Evolutionary conservation across 2,329 filamentous ascomycete genomes (phyloP).

Genomic region (Fusarium mangiferae): DNA sequence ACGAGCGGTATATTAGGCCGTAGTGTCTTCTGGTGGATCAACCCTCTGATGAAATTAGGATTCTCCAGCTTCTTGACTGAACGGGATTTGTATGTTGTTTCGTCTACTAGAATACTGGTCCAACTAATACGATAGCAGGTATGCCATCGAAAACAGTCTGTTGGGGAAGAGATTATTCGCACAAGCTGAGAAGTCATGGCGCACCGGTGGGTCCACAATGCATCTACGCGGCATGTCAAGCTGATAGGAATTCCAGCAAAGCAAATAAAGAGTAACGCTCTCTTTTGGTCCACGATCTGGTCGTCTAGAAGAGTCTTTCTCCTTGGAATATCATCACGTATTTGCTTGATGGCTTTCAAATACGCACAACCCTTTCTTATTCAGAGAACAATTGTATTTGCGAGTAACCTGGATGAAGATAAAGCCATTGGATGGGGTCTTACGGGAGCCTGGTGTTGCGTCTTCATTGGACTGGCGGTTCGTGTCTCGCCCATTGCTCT

Average conservation of each 20-base stretch:
- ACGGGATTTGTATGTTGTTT: not conserved
- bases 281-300: constrained; percentile 14
- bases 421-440: constrained; percentile 15
- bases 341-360: constrained; percentile 13
- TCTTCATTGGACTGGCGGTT: constrained; percentile 11
- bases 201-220: not conserved
- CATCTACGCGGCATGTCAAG: not conserved
- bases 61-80: constrained; percentile 8
- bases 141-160: not conserved
- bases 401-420: not conserved
- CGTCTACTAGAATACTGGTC: rapidly evolving
- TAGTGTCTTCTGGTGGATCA: constrained; percentile 24
- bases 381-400: not conserved
- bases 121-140: not conserved
- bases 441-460: constrained; percentile 6
- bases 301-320: not conserved
- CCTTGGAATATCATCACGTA: not conserved
- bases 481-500: not conserved
- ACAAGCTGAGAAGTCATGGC: not conserved
- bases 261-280: not conserved
- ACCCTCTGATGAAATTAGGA: constrained; percentile 16
- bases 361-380: constrained; percentile 17
- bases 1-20: constrained; percentile 15
- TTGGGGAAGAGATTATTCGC: not conserved
- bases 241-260: not conserved